Evolutionary conservation across 2,329 filamentous ascomycete genomes (phyloP).

Genomic region (Scedosporium dehoogii): DNA sequence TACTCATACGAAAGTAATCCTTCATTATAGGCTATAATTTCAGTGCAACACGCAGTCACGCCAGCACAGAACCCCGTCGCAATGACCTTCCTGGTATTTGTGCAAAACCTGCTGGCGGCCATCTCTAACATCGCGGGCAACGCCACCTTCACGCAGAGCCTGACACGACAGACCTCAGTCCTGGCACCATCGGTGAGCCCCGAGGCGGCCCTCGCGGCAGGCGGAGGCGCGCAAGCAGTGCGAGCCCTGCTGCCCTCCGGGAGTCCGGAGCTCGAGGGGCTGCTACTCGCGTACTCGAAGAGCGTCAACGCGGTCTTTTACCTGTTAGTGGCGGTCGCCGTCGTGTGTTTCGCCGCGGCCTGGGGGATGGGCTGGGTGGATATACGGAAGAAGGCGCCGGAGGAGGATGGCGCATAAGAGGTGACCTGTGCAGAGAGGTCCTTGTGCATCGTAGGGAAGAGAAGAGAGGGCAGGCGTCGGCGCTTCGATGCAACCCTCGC

Average conservation of each 20-base stretch:
- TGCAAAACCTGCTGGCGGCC: conserved; percentile 33
- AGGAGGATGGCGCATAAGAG: not conserved
- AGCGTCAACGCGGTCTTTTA: conserved; percentile 10
- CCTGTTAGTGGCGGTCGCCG: conserved; percentile 7
- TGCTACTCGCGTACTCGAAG: conserved; percentile 9
- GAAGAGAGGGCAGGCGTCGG: too few species aligned
- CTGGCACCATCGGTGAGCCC: conserved; percentile 2
- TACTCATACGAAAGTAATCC: too few species aligned
- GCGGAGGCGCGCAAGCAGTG: conserved; percentile 11
- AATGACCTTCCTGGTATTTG: conserved; percentile 32
- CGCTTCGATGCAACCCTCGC: too few species aligned
- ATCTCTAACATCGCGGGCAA: conserved; percentile 34
- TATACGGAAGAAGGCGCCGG: conserved; percentile 7
- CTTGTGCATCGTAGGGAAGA: too few species aligned
- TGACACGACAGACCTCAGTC: conserved; percentile 13
- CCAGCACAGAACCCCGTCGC: conserved; percentile 29
- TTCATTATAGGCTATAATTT: too few species aligned
- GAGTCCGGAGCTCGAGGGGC: not conserved
- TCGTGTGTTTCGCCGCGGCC: conserved; percentile 5
- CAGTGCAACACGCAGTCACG: not conserved
- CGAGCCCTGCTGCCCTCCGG: conserved; percentile 9
- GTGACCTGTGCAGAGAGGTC: too few species aligned
- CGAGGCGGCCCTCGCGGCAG: conserved; percentile 10
- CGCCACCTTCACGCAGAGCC: conserved; percentile 31
- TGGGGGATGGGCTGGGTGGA: conserved; percentile 15